Evolutionary conservation across 1,284 basidiomycete genomes (phyloP), one percentile per base, ranked within the genome.

Genomic region (Gomphus bonarii): DNA sequence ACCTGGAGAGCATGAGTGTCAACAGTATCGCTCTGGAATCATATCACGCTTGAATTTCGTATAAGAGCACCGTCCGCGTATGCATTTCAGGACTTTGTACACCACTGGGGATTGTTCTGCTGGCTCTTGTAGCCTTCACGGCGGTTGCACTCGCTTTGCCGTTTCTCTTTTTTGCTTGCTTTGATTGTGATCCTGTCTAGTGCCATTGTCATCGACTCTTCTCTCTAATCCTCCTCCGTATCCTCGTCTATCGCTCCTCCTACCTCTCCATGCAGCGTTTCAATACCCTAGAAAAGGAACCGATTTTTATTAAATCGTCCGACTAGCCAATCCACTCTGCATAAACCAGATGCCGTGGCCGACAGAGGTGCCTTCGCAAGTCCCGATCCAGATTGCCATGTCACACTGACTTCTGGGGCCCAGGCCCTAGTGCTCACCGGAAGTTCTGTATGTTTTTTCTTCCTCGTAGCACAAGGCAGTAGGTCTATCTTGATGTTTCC

Each of bases 281-380:
- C 68, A 18, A 80, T 67, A 44, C 76, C 73, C 33, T 73, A 73
- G 69, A 88, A 89, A 3, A 85, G 85, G 10, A 82, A 67, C 62
- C 73, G 76, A 46, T 78, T 81, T 47, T 74, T 78, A 53, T 79
- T 71, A 78, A 82, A 90, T 60, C 80, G 70, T 12, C 90, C 90
- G 64, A 76, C 69, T 18, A 93, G 63, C 64, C 81, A 80, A 65
- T 97, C 93, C 4, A 97, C 76, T 49, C 94, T 73, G 63, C 88
- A 92, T 16, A 97, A 69, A 1, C 94, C 93, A n/a, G 82, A 82
- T 2, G 81, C 89, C 3, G 85, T 90, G 0, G 82, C 92, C 22
- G 95, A 70, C 63, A 92, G 66, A 0, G 80, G 78, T 1, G 85
- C 82, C 1, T 77, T 73, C 1, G 70, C 79, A 0, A 94, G 70